A percentile compares a stretch with the other conserved stretches of the same genome.
These are phyloP conservation scores for Fusarium irregulare DNA, from an alignment of 2,329 filamentous ascomycete species.

Conservation along the genomic window DNA sequence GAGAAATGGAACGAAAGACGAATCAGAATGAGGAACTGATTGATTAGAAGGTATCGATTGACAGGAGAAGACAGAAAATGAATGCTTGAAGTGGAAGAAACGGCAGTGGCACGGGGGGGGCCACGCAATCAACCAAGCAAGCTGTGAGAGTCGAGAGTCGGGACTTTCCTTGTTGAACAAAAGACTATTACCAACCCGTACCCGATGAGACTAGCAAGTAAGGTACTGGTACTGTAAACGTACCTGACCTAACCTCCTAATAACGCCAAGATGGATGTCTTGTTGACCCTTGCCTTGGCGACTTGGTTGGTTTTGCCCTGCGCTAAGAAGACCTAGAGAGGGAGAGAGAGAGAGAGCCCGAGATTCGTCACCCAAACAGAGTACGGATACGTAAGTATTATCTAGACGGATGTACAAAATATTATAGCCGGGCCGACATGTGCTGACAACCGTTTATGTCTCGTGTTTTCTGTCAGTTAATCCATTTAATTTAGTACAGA, in stretches of 20 bases:
- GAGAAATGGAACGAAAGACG: conserved; percentile 16
- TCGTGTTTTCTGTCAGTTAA: conserved; percentile 18
- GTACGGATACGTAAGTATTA: background rate
- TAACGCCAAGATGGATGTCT: conserved; percentile 37
- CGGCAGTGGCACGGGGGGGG: conserved; percentile 40
- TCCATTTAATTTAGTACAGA: background rate
- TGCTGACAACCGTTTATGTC: conserved; percentile 13
- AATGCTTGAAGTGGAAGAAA: conserved; percentile 31
- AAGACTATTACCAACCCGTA: conserved; percentile 22
- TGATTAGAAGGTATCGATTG: conserved; percentile 23
- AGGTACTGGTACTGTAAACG: background rate
- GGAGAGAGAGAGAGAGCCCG: background rate
- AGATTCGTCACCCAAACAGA: background rate
- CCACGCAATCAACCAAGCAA: conserved; percentile 38
- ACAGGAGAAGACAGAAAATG: conserved; percentile 37
- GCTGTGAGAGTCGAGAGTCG: conserved; percentile 20
- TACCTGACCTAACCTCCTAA: background rate
- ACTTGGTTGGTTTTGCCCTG: background rate
- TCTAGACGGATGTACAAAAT: conserved; percentile 4
- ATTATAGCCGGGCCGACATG: background rate
- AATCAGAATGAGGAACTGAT: conserved; percentile 28
- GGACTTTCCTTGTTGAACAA: conserved; percentile 33
- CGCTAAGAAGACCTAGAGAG: conserved; percentile 8
- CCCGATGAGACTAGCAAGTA: background rate
- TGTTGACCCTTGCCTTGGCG: conserved; percentile 31